Percentiles rank a stretch among this genome's conserved stretches.
phyloP scores from a whole-genome alignment of 148 eudicot species.

The Polygonum maritimum region DNA sequence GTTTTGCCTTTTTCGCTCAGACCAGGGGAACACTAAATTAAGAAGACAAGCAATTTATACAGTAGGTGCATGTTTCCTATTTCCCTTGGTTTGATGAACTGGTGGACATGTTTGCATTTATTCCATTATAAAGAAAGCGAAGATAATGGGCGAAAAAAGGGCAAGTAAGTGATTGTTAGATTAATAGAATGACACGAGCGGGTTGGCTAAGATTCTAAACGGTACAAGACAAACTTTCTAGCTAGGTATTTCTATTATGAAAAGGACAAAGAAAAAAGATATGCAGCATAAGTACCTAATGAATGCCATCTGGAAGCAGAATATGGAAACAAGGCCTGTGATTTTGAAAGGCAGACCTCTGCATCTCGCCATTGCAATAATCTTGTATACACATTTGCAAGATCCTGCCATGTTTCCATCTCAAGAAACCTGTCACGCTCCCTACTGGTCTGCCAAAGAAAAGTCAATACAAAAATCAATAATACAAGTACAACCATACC shows the following conservation, averaged over 20 bases:
- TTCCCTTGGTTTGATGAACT: background rate
- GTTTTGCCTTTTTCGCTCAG: background rate
- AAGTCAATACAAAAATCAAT: background rate
- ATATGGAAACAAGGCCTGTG: slow-evolving; percentile 55
- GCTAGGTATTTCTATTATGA: background rate
- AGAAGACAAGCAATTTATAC: background rate
- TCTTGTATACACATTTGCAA: slow-evolving; percentile 65
- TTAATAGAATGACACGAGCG: background rate
- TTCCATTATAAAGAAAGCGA: background rate
- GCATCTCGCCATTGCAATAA: slow-evolving; percentile 82
- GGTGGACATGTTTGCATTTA: background rate
- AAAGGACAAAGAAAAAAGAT: background rate
- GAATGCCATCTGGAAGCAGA: slow-evolving; percentile 72
- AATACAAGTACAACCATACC: background rate
- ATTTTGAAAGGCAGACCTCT: slow-evolving; percentile 69
- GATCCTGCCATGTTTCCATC: slow-evolving; percentile 93
- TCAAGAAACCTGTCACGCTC: slow-evolving; percentile 43
- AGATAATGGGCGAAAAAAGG: background rate
- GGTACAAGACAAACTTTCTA: background rate
- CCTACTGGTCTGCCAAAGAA: slow-evolving; percentile 38
- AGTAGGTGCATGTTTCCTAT: background rate
- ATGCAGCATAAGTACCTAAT: slow-evolving; percentile 33
- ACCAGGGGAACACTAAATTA: background rate
- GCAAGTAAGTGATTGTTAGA: background rate
- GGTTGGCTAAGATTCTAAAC: background rate